phyloP scores from a whole-genome alignment of 352 stramenopile genomes.

The Phytophthora lateralis region DNA sequence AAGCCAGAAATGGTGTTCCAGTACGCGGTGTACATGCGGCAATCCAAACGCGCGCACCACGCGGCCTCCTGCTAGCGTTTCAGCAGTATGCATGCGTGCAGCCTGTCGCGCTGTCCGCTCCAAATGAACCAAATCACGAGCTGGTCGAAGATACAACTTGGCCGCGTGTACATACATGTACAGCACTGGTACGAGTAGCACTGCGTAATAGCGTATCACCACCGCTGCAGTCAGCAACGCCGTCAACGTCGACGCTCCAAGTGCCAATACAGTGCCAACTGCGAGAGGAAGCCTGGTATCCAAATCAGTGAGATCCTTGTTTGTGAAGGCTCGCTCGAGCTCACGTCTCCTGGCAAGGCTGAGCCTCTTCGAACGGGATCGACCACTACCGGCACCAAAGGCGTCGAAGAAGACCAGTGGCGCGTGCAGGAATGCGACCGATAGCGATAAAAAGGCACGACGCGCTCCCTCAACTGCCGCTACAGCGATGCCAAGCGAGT shows the following conservation, averaged over 20 bases:
- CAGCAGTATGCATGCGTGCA: constrained; percentile 55
- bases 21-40: constrained; percentile 63
- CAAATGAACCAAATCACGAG: constrained; percentile 69
- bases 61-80: constrained; percentile 55
- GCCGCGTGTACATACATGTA: constrained; percentile 80
- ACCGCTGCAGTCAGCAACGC: constrained; percentile 83
- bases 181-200: constrained; percentile 84
- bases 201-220: constrained; percentile 81
- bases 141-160: constrained; percentile 59
- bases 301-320: constrained; percentile 92
- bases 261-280: constrained; percentile 65
- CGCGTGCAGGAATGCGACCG: constrained; percentile 83
- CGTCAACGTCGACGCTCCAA: constrained; percentile 84
- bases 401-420: constrained; percentile 96
- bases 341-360: constrained; percentile 34
- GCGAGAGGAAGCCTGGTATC: constrained; percentile 88
- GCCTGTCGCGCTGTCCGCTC: constrained; percentile 60
- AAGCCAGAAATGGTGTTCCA: constrained; percentile 61
- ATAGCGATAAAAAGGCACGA: constrained; percentile 88
- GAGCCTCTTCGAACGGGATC: constrained; percentile 34
- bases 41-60: constrained; percentile 74
- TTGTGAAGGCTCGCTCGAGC: constrained; percentile 84
- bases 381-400: constrained; percentile 57
- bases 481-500: constrained; percentile 60
- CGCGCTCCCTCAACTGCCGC: constrained; percentile 62